Evolutionary conservation across 2,329 filamentous ascomycete genomes (phyloP).

Genomic region (Cladosporium phlei): DNA sequence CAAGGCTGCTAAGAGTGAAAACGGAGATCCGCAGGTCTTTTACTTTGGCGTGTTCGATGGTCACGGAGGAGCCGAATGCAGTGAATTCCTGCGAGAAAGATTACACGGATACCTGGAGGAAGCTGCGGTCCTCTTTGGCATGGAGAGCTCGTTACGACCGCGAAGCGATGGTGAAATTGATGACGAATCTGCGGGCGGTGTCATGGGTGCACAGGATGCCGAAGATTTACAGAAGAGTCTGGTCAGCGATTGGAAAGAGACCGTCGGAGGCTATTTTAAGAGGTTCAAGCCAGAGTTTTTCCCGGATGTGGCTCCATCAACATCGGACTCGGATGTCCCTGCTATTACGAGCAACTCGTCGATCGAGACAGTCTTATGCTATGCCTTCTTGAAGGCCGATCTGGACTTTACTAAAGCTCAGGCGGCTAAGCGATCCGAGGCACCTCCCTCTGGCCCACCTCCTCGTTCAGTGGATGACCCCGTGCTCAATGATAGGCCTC

Average conservation of each 20-base stretch:
- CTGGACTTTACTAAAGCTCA: constrained; percentile 91
- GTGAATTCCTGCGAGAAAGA: constrained; percentile 75
- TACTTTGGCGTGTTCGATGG: constrained; percentile 97
- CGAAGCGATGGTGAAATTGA: constrained; percentile 27
- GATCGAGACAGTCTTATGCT: constrained; percentile 75
- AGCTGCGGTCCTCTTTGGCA: constrained; percentile 68
- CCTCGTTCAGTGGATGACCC: constrained; percentile 55
- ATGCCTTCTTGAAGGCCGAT: constrained; percentile 90
- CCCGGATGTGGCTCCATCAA: constrained; percentile 26
- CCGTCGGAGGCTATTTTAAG: constrained; percentile 90
- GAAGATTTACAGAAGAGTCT: constrained; percentile 65
- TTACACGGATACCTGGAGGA: constrained; percentile 87
- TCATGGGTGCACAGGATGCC: constrained; percentile 54
- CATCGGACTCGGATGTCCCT: neutral
- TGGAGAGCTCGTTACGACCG: constrained; percentile 67
- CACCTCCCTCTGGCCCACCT: constrained; percentile 10
- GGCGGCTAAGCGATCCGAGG: constrained; percentile 60
- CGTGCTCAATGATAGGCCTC: constrained; percentile 65
- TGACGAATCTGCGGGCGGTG: constrained; percentile 35
- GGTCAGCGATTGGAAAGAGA: constrained; percentile 71
- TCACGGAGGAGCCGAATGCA: constrained; percentile 86
- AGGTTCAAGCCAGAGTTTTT: constrained; percentile 80
- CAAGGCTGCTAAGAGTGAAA: constrained; percentile 64
- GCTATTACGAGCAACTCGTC: constrained; percentile 43
- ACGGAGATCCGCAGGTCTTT: constrained; percentile 91